phyloP scores from a whole-genome alignment of 2,329 filamentous ascomycete species.

The Pseudogymnoascus sp. region DNA sequence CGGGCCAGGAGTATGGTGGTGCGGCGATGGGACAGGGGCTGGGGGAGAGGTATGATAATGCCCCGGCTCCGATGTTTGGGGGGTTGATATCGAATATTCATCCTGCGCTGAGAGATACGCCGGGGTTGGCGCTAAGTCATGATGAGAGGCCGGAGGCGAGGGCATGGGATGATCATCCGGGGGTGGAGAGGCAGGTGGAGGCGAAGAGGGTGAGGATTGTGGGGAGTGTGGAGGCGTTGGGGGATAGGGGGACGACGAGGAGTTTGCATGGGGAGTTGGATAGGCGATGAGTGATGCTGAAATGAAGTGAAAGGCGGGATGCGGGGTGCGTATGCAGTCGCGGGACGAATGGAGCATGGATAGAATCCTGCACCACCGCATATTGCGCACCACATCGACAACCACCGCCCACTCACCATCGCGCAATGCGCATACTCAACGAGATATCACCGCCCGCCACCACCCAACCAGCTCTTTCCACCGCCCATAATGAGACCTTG shows the following conservation, averaged over 20 bases:
- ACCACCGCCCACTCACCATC: neutral
- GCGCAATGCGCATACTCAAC: neutral
- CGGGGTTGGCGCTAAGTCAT: neutral
- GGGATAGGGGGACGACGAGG: neutral
- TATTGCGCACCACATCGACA: neutral
- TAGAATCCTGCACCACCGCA: neutral
- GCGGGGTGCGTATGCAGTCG: neutral
- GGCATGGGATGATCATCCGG: neutral
- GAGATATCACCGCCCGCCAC: neutral
- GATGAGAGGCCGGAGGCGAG: neutral
- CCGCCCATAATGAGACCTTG: neutral
- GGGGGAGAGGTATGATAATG: neutral
- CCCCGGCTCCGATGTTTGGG: neutral
- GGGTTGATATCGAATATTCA: neutral
- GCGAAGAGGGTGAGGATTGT: neutral
- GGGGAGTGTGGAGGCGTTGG: constrained; percentile 1
- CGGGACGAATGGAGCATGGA: neutral
- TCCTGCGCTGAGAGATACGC: neutral
- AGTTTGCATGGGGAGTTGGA: neutral
- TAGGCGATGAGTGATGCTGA: neutral
- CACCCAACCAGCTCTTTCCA: neutral
- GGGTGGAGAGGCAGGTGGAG: neutral
- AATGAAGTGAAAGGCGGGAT: neutral
- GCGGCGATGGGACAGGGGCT: neutral
- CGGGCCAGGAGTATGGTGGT: neutral